Percentiles rank a stretch among this genome's conserved stretches.
These are phyloP conservation scores for Aquanectria penicillioides DNA, from an alignment of 2,329 filamentous ascomycete genomes.

Conservation along the genomic window DNA sequence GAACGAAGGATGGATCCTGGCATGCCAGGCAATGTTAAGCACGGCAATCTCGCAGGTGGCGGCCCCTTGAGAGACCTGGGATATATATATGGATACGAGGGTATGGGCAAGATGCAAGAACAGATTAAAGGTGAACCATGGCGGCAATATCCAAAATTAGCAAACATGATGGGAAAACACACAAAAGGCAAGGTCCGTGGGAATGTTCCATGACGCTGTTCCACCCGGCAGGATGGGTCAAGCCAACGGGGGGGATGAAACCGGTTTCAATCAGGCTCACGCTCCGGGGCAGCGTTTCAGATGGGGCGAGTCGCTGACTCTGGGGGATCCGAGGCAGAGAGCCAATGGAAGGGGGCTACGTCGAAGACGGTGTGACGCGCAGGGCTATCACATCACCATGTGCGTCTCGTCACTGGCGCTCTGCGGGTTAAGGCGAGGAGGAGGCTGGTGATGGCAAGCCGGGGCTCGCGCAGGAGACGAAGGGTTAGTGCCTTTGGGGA, in stretches of 20 bases:
- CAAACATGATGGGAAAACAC: no score
- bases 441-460: conserved; percentile 14
- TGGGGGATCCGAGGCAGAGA: conserved; percentile 25
- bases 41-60: conserved; percentile 2
- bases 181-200: conserved; percentile 28
- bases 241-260: conserved; percentile 34
- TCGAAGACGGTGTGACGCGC: conserved; percentile 41
- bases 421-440: conserved; percentile 31
- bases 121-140: conserved; percentile 10
- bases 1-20: no score
- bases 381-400: conserved; percentile 43
- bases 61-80: conserved; percentile 17
- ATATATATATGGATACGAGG: conserved; percentile 27
- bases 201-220: conserved; percentile 31
- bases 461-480: conserved; percentile 1
- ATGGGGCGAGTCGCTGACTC: conserved; percentile 35
- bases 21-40: no score
- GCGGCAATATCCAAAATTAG: conserved; percentile 36
- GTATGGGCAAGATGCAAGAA: conserved; percentile 8
- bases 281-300: conserved; percentile 38
- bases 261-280: conserved; percentile 37
- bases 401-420: conserved; percentile 42
- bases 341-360: conserved; percentile 30
- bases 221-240: conserved; percentile 37
- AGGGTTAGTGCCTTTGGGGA: neutral